These are phyloP conservation scores for Luvunga scandens DNA, from an alignment of 345 rosid genomes.

Conservation along the genomic window DNA sequence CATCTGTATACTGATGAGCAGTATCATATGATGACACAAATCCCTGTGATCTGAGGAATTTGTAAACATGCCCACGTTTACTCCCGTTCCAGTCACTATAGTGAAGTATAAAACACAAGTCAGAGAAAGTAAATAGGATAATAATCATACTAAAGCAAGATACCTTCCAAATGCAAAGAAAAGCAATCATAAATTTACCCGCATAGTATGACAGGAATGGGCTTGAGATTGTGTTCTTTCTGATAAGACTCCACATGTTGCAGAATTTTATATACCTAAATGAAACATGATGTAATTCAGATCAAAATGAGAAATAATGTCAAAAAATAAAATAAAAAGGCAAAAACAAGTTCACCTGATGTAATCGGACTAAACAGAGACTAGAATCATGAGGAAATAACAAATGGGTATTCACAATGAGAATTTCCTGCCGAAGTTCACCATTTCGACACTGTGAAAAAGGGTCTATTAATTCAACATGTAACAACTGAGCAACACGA, in stretches of 20 bases:
- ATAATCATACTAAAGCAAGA: background rate
- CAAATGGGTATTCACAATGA: constrained; percentile 92
- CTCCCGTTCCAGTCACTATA: constrained; percentile 97
- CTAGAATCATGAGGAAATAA: constrained; percentile 88
- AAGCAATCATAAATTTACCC: constrained; percentile 45
- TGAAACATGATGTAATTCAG: background rate
- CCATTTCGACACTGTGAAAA: constrained; percentile 29
- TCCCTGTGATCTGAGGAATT: constrained; percentile 90
- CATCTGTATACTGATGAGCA: constrained; percentile 94
- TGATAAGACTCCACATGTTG: constrained; percentile 78
- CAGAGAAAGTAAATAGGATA: constrained; percentile 8
- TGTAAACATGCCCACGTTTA: constrained; percentile 93
- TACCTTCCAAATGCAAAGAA: background rate
- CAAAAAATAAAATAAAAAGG: background rate
- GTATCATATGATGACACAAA: constrained; percentile 93
- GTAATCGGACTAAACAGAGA: constrained; percentile 65
- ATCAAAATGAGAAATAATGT: background rate
- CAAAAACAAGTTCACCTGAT: constrained; percentile 44
- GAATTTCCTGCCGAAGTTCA: constrained; percentile 49
- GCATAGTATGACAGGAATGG: constrained; percentile 75
- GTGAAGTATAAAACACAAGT: background rate
- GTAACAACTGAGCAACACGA: constrained; percentile 72
- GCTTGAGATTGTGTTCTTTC: constrained; percentile 66
- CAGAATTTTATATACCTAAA: constrained; percentile 80
- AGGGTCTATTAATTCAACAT: constrained; percentile 54